Evolutionary conservation across 2,329 filamentous ascomycete genomes (phyloP).

Genomic region (Nemania serpens): DNA sequence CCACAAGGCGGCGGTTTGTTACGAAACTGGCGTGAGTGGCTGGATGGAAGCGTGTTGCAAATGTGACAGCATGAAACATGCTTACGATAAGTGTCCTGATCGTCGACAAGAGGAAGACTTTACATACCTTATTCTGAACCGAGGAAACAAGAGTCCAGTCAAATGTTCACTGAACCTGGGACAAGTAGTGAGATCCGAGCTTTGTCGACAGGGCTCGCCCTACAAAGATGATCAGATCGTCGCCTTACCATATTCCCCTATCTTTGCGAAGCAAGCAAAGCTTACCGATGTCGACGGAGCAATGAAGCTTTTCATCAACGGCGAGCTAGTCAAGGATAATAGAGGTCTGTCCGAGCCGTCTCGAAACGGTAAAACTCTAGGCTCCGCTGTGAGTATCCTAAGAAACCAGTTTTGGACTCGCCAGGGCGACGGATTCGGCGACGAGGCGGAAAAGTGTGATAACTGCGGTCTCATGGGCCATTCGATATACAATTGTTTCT

Average conservation of each 20-base stretch:
- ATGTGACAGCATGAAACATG: slow-evolving; percentile 11
- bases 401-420: neutral
- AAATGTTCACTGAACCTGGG: slow-evolving; percentile 3
- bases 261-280: neutral
- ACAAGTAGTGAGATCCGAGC: neutral
- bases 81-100: slow-evolving; percentile 3
- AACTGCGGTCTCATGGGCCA: neutral
- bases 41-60: slow-evolving; percentile 19
- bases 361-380: neutral
- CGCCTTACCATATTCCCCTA: neutral
- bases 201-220: neutral
- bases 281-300: too few species aligned
- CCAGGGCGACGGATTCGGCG: neutral
- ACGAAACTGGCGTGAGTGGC: neutral
- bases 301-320: too few species aligned
- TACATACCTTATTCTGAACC: slow-evolving; percentile 9
- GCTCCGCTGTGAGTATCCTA: neutral
- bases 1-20: slow-evolving; percentile 10
- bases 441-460: neutral
- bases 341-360: neutral
- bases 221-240: neutral
- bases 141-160: slow-evolving; percentile 4
- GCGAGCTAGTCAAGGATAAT: too few species aligned
- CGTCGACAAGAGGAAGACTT: slow-evolving; percentile 5
- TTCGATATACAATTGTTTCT: neutral